A percentile compares a stretch with the other conserved stretches of the same genome.
phyloP scores from a whole-genome alignment of 1,139 yeast species.

The Kodamaea sp. region DNA sequence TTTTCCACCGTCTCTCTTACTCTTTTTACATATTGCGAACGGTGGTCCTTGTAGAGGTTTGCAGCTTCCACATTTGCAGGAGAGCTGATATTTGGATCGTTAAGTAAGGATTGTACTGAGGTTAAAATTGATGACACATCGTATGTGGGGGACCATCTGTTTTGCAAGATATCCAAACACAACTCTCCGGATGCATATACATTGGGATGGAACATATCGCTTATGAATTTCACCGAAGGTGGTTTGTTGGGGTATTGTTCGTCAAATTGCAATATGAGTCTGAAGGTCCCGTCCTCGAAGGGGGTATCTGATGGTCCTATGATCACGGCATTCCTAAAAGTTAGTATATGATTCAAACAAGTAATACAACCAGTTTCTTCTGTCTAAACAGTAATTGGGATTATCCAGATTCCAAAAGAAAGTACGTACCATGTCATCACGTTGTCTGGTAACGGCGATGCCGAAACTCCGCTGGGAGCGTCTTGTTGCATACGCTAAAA shows the following conservation, averaged over 20 bases:
- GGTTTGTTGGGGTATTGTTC: conserved; percentile 98
- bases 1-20: conserved; percentile 93
- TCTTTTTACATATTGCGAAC: conserved; percentile 86
- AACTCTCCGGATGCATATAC: conserved; percentile 95
- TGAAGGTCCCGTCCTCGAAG: conserved; percentile 96
- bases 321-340: conserved; percentile 80
- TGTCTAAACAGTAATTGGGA: background rate
- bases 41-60: conserved; percentile 89
- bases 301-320: conserved; percentile 98
- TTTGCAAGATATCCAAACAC: conserved; percentile 92
- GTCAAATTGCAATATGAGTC: conserved; percentile 83
- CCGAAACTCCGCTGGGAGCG: conserved; percentile 97
- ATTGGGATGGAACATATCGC: conserved; percentile 97
- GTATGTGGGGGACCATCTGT: conserved; percentile 98
- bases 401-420: background rate
- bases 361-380: background rate
- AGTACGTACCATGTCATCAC: conserved; percentile 84
- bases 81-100: conserved; percentile 94
- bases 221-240: conserved; percentile 84
- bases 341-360: conserved; percentile 9
- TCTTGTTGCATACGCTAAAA: conserved; percentile 90
- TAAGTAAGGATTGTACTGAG: conserved; percentile 79
- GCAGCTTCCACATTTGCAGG: conserved; percentile 99
- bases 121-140: conserved; percentile 97
- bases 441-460: conserved; percentile 94